These are phyloP conservation scores for Ettlia oleoabundans DNA, from an alignment of 139 green algal genomes.

Conservation along the genomic window DNA sequence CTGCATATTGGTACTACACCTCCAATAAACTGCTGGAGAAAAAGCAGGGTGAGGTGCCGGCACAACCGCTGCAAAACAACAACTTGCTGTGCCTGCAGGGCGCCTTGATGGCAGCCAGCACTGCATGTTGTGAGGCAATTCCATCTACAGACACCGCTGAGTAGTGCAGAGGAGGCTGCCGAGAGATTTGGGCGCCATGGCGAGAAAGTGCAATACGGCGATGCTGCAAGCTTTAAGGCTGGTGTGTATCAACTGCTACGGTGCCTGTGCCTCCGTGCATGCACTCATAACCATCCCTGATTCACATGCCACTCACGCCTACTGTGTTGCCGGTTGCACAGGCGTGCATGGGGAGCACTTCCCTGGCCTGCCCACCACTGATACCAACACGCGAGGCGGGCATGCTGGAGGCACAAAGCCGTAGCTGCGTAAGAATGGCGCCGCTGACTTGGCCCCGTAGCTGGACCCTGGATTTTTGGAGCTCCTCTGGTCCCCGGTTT, in stretches of 20 bases:
- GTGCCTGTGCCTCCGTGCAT: too few relatives aligned
- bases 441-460: too few relatives aligned
- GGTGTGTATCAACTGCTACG: not conserved
- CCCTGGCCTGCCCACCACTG: constrained; percentile 9
- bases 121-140: too few relatives aligned
- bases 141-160: not conserved
- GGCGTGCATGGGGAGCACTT: constrained; percentile 1
- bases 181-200: constrained; percentile 34
- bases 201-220: constrained; percentile 26
- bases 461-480: too few relatives aligned
- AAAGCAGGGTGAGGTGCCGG: constrained; percentile 29
- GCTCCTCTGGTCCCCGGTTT: too few relatives aligned
- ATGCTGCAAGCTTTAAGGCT: not conserved
- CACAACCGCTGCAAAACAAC: too few relatives aligned
- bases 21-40: not conserved
- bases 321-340: too few relatives aligned
- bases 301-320: too few relatives aligned
- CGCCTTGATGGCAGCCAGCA: not conserved
- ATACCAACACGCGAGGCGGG: constrained; percentile 22
- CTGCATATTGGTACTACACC: not conserved
- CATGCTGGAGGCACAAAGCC: constrained; percentile 25
- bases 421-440: too few relatives aligned
- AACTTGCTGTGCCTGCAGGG: not conserved
- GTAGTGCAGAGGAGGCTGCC: constrained; percentile 8
- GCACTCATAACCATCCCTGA: too few relatives aligned